Percentiles rank a stretch among this genome's conserved stretches.
These are phyloP conservation scores for Ophiostoma australiae DNA, from an alignment of 2,329 filamentous ascomycete species.

Conservation along the genomic window DNA sequence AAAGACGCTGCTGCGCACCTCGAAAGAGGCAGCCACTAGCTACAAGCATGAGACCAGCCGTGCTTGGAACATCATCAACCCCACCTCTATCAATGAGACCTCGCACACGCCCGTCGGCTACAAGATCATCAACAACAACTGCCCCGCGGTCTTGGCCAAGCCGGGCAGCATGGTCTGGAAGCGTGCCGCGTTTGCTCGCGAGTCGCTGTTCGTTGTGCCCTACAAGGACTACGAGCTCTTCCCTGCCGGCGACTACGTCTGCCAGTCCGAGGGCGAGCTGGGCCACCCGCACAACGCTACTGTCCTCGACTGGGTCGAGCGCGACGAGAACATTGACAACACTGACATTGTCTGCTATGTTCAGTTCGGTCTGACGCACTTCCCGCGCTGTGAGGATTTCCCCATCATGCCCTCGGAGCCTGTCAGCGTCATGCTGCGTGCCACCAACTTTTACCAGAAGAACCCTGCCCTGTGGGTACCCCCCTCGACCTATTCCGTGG, in stretches of 20 bases:
- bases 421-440: conserved; percentile 72
- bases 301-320: conserved; percentile 67
- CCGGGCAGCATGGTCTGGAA: conserved; percentile 81
- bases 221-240: conserved; percentile 79
- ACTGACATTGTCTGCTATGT: conserved; percentile 89
- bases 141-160: conserved; percentile 73
- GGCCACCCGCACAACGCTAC: conserved; percentile 48
- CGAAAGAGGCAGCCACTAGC: conserved; percentile 65
- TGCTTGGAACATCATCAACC: conserved; percentile 41
- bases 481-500: conserved; percentile 45
- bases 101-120: conserved; percentile 70
- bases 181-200: conserved; percentile 80
- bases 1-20: conserved; percentile 72
- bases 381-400: conserved; percentile 84
- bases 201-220: conserved; percentile 81
- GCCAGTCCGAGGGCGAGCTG: conserved; percentile 76
- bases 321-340: conserved; percentile 69
- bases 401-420: conserved; percentile 86
- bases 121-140: conserved; percentile 83
- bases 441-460: conserved; percentile 73
- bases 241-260: conserved; percentile 80
- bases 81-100: conserved; percentile 57
- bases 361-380: conserved; percentile 86
- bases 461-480: conserved; percentile 80
- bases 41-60: conserved; percentile 75